phyloP scores from a whole-genome alignment of 495 filamentous ascomycete genomes.

The Mytilinidion resinicola region DNA sequence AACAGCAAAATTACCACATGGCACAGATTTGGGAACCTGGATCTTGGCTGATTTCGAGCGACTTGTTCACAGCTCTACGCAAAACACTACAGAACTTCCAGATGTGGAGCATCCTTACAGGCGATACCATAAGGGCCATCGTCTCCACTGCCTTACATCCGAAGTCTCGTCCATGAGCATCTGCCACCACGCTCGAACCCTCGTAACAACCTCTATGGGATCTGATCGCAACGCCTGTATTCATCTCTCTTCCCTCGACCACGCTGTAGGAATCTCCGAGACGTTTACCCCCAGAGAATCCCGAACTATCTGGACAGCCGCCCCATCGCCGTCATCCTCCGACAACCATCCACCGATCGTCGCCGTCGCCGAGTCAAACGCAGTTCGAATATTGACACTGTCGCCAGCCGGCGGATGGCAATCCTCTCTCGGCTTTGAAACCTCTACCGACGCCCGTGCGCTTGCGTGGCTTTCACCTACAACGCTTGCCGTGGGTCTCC shows the following conservation, averaged over 20 bases:
- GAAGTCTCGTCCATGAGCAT: slow-evolving; percentile 13
- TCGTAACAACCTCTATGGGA: slow-evolving; percentile 14
- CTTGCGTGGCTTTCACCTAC: slow-evolving; percentile 26
- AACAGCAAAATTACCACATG: no score
- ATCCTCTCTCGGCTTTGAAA: background rate
- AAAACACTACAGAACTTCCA: no score
- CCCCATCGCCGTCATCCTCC: slow-evolving; percentile 8
- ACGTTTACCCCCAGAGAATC: slow-evolving; percentile 1
- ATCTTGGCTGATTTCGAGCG: no score
- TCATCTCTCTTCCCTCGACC: slow-evolving; percentile 6
- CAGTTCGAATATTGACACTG: background rate
- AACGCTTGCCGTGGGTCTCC: slow-evolving; percentile 20
- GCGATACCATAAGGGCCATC: background rate
- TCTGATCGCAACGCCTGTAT: slow-evolving; percentile 8
- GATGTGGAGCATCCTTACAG: no score
- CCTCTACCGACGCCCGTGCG: slow-evolving; percentile 20
- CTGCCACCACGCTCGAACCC: slow-evolving; percentile 3
- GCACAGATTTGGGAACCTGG: no score
- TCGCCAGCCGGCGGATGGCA: background rate
- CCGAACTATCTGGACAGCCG: slow-evolving; percentile 12
- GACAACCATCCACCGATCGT: background rate
- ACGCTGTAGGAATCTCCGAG: slow-evolving; percentile 6
- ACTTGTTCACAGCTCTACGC: no score
- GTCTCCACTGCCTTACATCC: background rate
- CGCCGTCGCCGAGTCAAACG: slow-evolving; percentile 7